Conservation (phyloP, 2,329 filamentous ascomycete genomes). For the Aspergillus sp. region DNA sequence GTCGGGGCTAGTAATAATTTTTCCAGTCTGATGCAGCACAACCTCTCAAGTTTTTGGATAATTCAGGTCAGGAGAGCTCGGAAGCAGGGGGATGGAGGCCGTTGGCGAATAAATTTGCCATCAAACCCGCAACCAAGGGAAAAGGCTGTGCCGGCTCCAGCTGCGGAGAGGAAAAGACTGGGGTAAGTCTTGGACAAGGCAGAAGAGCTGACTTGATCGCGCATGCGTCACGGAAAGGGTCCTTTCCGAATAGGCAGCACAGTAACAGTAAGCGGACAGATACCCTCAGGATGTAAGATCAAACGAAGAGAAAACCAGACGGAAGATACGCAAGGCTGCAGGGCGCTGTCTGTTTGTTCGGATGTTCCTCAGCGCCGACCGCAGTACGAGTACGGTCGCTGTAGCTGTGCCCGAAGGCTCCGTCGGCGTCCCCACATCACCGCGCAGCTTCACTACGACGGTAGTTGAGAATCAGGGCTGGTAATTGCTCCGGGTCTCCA, state of each 20-base stretch:
- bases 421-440: slow-evolving; percentile 5
- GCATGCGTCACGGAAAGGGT: background rate
- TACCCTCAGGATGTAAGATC: background rate
- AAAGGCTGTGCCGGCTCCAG: slow-evolving; percentile 1
- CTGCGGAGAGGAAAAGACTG: slow-evolving; percentile 7
- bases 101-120: slow-evolving; percentile 7
- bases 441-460: background rate
- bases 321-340: slow-evolving; percentile 5
- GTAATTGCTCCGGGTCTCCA: background rate
- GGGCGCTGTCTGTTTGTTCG: slow-evolving; percentile 2
- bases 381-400: slow-evolving; percentile 15
- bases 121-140: slow-evolving; percentile 1
- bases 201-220: background rate
- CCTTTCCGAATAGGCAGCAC: slow-evolving; percentile 4
- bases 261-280: background rate
- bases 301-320: background rate
- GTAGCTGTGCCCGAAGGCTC: slow-evolving; percentile 5
- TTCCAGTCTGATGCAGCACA: background rate
- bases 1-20: background rate
- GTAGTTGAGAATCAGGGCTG: background rate
- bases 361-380: slow-evolving; percentile 23
- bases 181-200: background rate
- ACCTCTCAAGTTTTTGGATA: background rate
- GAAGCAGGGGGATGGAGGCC: background rate
- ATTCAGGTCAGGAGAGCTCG: background rate